These are phyloP conservation scores for Helianthus tuberosus DNA, from an alignment of 129 eudicot genomes.

Conservation along the genomic window DNA sequence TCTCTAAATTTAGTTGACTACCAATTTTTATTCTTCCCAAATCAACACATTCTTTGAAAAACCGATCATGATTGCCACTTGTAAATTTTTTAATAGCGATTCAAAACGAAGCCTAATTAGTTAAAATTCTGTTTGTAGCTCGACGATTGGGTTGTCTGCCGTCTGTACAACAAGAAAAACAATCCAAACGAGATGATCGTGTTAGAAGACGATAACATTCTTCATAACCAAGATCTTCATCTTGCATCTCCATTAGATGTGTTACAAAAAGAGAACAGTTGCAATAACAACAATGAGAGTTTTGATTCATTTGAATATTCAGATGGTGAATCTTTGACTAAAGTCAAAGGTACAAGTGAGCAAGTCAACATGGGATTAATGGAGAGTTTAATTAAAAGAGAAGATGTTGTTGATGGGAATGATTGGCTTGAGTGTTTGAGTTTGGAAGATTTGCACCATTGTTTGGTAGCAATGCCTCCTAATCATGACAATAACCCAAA, in stretches of 20 bases:
- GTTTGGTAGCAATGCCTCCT: conserved; percentile 36
- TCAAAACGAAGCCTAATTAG: background rate
- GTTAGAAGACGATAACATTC: background rate
- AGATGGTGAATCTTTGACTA: no score
- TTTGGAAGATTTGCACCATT: conserved; percentile 33
- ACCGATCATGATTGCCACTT: no score
- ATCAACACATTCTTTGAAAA: no score
- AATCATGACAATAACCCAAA: no score
- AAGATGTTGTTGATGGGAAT: conserved; percentile 8
- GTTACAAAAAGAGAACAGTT: background rate
- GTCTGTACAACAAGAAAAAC: conserved; percentile 41
- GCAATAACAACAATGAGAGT: conserved; percentile 25
- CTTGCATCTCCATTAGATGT: background rate
- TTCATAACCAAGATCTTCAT: background rate
- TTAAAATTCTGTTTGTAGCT: conserved; percentile 11
- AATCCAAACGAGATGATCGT: conserved; percentile 22
- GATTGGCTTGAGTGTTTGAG: conserved; percentile 35
- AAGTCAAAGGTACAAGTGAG: no score
- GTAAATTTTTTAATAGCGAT: background rate
- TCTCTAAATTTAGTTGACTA: no score
- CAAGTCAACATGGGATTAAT: background rate
- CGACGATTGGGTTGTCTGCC: conserved; percentile 42
- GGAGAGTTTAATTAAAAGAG: conserved; percentile 11
- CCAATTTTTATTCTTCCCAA: no score
- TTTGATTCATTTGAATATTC: conserved; percentile 24